Conservation (phyloP, 129 eudicot genomes). For the Apium graveolens region DNA sequence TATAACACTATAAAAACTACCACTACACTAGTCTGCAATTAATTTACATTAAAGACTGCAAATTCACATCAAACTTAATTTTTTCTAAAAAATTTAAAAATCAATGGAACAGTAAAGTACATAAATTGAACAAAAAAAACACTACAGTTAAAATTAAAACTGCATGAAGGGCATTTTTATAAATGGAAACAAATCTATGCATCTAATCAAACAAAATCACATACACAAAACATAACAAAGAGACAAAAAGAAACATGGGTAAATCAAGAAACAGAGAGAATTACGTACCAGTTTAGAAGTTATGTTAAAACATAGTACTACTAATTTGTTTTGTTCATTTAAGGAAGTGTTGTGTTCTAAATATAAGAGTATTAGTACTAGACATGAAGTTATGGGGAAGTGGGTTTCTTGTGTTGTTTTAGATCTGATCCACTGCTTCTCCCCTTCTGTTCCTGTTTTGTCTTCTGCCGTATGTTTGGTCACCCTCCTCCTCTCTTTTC, state of each 20-base stretch:
- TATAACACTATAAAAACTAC: neutral
- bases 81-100: too few relatives aligned
- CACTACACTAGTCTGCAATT: neutral
- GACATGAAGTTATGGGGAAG: neutral
- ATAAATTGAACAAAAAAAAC: neutral
- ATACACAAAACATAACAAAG: neutral
- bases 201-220: neutral
- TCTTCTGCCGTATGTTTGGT: neutral
- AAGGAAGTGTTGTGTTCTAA: neutral
- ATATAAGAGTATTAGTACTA: neutral
- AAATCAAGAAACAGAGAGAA: constrained; percentile 2
- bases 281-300: neutral
- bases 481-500: neutral
- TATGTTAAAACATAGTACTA: neutral
- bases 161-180: neutral
- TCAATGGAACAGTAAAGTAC: neutral
- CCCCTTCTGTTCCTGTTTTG: neutral
- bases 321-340: neutral
- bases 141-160: neutral
- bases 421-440: neutral
- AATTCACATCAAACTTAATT: neutral
- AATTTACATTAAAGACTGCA: neutral
- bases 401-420: constrained; percentile 1
- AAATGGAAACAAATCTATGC: neutral
- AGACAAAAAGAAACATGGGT: neutral